Conservation (phyloP, 2,329 filamentous ascomycete species). For the Aspergillus felis region DNA sequence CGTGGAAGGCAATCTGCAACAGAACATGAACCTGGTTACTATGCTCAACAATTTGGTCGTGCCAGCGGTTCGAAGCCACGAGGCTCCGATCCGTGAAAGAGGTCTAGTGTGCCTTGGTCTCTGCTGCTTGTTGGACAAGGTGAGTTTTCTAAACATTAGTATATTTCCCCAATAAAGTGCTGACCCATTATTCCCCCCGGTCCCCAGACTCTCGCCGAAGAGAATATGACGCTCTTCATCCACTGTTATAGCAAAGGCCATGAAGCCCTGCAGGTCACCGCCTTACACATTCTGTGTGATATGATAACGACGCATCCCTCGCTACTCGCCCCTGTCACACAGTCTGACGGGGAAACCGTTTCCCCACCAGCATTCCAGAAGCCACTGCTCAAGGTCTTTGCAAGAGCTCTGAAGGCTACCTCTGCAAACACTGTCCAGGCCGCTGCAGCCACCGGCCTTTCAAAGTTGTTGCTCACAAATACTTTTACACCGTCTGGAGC, state of each 20-base stretch:
- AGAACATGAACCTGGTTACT: slow-evolving; percentile 87
- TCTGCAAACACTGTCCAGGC: slow-evolving; percentile 72
- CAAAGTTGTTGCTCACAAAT: slow-evolving; percentile 78
- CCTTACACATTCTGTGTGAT: slow-evolving; percentile 87
- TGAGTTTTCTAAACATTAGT: slow-evolving; percentile 27
- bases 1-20: slow-evolving; percentile 79
- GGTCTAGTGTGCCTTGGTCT: slow-evolving; percentile 86
- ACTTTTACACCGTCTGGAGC: slow-evolving; percentile 53
- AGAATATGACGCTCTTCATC: slow-evolving; percentile 89
- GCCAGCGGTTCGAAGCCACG: slow-evolving; percentile 87
- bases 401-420: slow-evolving; percentile 71
- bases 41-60: slow-evolving; percentile 98
- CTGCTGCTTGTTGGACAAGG: slow-evolving; percentile 84
- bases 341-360: slow-evolving; percentile 48
- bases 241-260: slow-evolving; percentile 95
- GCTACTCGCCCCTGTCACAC: slow-evolving; percentile 59
- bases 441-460: slow-evolving; percentile 73
- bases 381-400: slow-evolving; percentile 76
- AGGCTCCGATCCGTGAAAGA: slow-evolving; percentile 85
- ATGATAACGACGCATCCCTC: slow-evolving; percentile 86
- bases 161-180: background rate
- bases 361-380: slow-evolving; percentile 48
- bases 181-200: slow-evolving; percentile 9
- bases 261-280: slow-evolving; percentile 81
- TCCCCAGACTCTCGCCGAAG: slow-evolving; percentile 70